These are phyloP conservation scores for Stephania japonica DNA, from an alignment of 164 flowering plant species.

Conservation along the genomic window DNA sequence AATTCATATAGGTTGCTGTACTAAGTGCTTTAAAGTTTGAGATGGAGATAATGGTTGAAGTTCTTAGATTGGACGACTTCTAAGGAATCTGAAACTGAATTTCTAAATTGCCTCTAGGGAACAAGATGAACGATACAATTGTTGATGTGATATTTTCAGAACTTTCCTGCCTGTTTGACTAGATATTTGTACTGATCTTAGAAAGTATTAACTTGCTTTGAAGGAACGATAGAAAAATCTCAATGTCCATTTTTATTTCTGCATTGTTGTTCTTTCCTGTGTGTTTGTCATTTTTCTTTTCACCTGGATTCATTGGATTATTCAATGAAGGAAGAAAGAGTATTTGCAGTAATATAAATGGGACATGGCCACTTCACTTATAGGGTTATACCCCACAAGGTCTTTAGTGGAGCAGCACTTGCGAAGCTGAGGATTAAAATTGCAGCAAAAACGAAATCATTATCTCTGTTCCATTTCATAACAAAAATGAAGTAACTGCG, in stretches of 20 bases:
- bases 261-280: no score
- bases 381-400: neutral
- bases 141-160: neutral
- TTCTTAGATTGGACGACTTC: neutral
- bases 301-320: no score
- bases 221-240: no score
- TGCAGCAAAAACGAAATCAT: neutral
- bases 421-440: neutral
- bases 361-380: neutral
- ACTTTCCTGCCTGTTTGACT: neutral
- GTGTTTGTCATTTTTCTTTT: no score
- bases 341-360: neutral
- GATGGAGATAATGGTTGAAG: neutral
- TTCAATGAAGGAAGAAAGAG: neutral
- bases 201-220: neutral
- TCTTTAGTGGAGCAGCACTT: neutral
- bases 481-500: no score
- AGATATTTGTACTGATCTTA: neutral
- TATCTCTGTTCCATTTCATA: neutral
- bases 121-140: neutral
- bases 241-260: no score
- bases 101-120: neutral
- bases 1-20: neutral
- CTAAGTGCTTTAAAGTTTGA: neutral
- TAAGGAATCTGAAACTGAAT: neutral